phyloP scores from a whole-genome alignment of 2,329 filamentous ascomycete genomes.

The Aspergillus oerlinghausenensis region DNA sequence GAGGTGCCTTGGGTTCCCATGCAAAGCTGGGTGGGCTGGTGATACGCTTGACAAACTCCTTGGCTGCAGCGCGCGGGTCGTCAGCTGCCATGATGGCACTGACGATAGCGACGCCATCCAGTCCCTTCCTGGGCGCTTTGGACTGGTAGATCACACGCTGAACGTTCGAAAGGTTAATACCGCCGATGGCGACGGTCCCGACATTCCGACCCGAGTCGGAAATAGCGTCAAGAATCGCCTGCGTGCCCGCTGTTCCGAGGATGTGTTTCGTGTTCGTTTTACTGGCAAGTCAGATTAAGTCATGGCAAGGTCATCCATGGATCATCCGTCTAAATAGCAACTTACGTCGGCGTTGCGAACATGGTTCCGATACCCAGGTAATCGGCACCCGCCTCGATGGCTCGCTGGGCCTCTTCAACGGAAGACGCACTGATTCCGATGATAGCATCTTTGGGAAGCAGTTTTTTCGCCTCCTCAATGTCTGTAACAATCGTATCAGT shows the following conservation, averaged over 20 bases:
- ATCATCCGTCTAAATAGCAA: constrained; percentile 7
- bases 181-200: constrained; percentile 74
- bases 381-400: constrained; percentile 72
- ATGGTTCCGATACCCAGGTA: constrained; percentile 91
- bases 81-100: constrained; percentile 76
- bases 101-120: constrained; percentile 83
- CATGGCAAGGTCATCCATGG: background rate
- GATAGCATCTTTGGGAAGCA: constrained; percentile 73
- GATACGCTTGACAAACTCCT: constrained; percentile 56
- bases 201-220: constrained; percentile 40
- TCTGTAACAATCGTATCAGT: constrained; percentile 38
- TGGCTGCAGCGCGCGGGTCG: constrained; percentile 62
- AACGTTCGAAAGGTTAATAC: constrained; percentile 72
- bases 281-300: constrained; percentile 37
- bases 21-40: constrained; percentile 34
- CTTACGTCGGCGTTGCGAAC: constrained; percentile 75
- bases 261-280: constrained; percentile 84
- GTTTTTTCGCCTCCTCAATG: constrained; percentile 59
- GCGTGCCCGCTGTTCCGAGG: constrained; percentile 68
- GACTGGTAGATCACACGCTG: constrained; percentile 72
- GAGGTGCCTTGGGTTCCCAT: constrained; percentile 23
- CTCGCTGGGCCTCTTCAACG: constrained; percentile 65
- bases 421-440: constrained; percentile 85
- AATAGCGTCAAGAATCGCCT: constrained; percentile 61
- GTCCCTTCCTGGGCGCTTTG: constrained; percentile 49